Conservation (phyloP, 257 asterid species). For the Cynanchum wilfordii region DNA sequence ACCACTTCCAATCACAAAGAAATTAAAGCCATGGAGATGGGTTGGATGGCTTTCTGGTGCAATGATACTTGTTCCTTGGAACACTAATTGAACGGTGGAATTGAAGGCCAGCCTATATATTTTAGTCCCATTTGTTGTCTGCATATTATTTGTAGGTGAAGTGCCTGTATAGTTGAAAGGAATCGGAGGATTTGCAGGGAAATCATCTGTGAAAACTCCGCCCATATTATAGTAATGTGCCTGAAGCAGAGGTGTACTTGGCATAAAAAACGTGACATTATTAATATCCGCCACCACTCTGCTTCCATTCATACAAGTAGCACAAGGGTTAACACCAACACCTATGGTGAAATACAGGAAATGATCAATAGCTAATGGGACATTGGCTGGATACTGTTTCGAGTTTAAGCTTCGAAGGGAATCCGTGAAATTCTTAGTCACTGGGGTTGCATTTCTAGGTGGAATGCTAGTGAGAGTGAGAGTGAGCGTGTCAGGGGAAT, state of each 20-base stretch:
- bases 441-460: slow-evolving; percentile 41
- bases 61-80: slow-evolving; percentile 57
- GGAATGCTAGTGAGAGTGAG: slow-evolving; percentile 35
- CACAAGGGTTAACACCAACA: slow-evolving; percentile 60
- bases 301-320: slow-evolving; percentile 43
- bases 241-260: slow-evolving; percentile 53
- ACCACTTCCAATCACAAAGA: slow-evolving; percentile 58
- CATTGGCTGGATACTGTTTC: slow-evolving; percentile 37
- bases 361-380: slow-evolving; percentile 45
- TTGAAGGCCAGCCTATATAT: slow-evolving; percentile 47
- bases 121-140: slow-evolving; percentile 57
- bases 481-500: no score
- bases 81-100: slow-evolving; percentile 55
- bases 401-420: slow-evolving; percentile 62
- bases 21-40: slow-evolving; percentile 64
- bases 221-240: slow-evolving; percentile 52
- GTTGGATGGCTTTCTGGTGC: slow-evolving; percentile 84
- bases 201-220: slow-evolving; percentile 59
- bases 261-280: slow-evolving; percentile 68
- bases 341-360: slow-evolving; percentile 54
- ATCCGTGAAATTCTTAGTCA: slow-evolving; percentile 37
- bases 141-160: slow-evolving; percentile 53
- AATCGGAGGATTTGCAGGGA: slow-evolving; percentile 52
- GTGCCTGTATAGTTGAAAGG: slow-evolving; percentile 62
- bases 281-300: slow-evolving; percentile 50